Conservation (phyloP, 495 filamentous ascomycete species). For the Lophiostoma macrostomum region DNA sequence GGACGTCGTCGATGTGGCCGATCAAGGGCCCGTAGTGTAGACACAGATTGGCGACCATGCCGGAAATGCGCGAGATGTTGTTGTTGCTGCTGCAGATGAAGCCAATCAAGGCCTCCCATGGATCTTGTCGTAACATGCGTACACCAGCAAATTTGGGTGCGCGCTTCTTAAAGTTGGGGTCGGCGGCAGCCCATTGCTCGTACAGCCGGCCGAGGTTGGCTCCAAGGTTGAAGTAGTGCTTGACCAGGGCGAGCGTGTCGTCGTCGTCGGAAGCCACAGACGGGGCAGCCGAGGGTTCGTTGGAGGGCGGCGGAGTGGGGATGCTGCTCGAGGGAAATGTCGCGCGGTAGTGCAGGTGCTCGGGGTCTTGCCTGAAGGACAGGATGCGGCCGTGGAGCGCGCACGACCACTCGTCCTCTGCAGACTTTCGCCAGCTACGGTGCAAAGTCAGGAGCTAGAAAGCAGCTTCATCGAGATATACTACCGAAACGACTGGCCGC, state of each 20-base stretch:
- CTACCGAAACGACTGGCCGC: slow-evolving; percentile 86
- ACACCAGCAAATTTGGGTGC: slow-evolving; percentile 87
- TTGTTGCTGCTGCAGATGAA: slow-evolving; percentile 99
- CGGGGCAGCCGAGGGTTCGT: slow-evolving; percentile 27
- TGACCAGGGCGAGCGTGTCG: slow-evolving; percentile 66
- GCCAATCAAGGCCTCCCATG: slow-evolving; percentile 89
- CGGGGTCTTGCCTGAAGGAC: slow-evolving; percentile 77
- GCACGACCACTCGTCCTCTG: slow-evolving; percentile 82
- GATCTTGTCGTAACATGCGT: slow-evolving; percentile 90
- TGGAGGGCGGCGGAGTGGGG: slow-evolving; percentile 43
- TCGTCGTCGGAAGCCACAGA: slow-evolving; percentile 33
- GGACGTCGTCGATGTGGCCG: slow-evolving; percentile 61
- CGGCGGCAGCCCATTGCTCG: slow-evolving; percentile 77
- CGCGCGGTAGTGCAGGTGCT: slow-evolving; percentile 76
- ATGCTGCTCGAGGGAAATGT: slow-evolving; percentile 48
- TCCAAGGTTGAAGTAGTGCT: slow-evolving; percentile 78
- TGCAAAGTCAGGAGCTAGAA: background rate
- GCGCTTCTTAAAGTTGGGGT: slow-evolving; percentile 85
- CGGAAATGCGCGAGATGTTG: slow-evolving; percentile 89
- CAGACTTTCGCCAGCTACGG: slow-evolving; percentile 76
- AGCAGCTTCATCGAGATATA: too few species aligned
- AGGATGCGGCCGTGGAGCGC: slow-evolving; percentile 81
- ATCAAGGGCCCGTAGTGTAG: slow-evolving; percentile 75
- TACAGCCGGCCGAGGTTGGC: slow-evolving; percentile 74
- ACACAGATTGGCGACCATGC: slow-evolving; percentile 95